phyloP scores from a whole-genome alignment of 495 filamentous ascomycete genomes.

The Xylaria castorea region DNA sequence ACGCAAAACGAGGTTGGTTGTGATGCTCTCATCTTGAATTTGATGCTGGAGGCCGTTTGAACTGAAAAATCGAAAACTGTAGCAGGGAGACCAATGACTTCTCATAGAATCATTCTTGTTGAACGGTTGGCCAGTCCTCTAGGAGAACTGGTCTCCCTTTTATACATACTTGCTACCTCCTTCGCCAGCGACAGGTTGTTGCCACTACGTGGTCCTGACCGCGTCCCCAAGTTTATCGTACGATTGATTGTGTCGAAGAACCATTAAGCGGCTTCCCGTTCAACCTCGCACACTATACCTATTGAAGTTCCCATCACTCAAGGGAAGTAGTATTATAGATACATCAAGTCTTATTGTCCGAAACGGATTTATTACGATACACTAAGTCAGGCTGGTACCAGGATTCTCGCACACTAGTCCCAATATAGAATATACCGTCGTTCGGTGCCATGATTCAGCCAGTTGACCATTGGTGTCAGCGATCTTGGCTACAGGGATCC shows the following conservation, averaged over 20 bases:
- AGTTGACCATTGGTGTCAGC: neutral
- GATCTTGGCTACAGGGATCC: neutral
- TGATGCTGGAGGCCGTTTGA: neutral
- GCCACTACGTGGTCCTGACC: neutral
- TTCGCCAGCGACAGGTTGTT: neutral
- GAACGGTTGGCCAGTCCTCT: neutral
- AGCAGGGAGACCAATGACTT: neutral
- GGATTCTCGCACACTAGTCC: constrained; percentile 40
- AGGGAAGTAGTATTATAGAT: neutral
- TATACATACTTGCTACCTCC: neutral
- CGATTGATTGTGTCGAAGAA: neutral
- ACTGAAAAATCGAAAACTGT: neutral
- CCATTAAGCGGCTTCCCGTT: neutral
- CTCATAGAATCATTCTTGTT: neutral
- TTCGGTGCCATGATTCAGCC: neutral
- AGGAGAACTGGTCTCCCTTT: neutral
- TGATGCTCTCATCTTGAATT: constrained; percentile 1
- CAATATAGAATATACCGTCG: neutral
- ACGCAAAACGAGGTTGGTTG: neutral
- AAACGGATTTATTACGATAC: neutral
- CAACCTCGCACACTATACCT: constrained; percentile 13
- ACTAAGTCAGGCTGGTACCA: neutral
- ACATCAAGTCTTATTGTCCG: neutral
- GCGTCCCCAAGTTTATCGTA: neutral
- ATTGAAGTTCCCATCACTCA: neutral